These are phyloP conservation scores for Aspergillus terreus DNA, from an alignment of 2,329 filamentous ascomycete species.

Conservation along the genomic window DNA sequence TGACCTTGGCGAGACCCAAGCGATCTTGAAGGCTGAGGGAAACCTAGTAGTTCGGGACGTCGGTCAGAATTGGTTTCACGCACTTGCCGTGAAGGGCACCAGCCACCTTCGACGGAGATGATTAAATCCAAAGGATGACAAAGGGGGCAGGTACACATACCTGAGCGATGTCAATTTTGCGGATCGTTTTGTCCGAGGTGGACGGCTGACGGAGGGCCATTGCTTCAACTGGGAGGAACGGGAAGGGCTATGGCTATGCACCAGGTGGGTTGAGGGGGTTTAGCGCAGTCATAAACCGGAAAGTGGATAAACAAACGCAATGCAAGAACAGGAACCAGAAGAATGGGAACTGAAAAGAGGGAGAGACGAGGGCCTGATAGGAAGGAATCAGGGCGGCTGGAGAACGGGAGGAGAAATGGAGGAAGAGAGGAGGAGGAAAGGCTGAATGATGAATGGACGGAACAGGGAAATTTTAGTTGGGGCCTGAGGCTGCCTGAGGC, in stretches of 20 bases:
- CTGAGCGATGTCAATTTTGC: slow-evolving; percentile 41
- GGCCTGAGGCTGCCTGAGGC: too few relatives aligned
- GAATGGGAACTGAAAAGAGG: neutral
- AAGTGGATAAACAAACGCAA: neutral
- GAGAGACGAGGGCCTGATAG: neutral
- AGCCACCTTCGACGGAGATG: neutral
- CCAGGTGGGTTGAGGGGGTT: neutral
- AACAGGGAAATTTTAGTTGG: too few relatives aligned
- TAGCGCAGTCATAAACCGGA: neutral
- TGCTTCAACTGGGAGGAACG: slow-evolving; percentile 18
- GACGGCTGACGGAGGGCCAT: slow-evolving; percentile 31
- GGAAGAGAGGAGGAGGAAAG: too few relatives aligned
- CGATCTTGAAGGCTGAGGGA: slow-evolving; percentile 89
- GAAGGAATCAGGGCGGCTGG: too few relatives aligned
- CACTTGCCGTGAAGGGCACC: neutral
- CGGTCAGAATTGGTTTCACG: slow-evolving; percentile 16
- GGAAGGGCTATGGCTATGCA: slow-evolving; percentile 10
- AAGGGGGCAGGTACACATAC: slow-evolving; percentile 20
- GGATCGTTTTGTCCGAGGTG: slow-evolving; percentile 36
- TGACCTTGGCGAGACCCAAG: slow-evolving; percentile 92
- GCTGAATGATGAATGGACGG: too few relatives aligned
- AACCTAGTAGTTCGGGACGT: slow-evolving; percentile 58
- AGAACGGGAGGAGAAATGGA: too few relatives aligned
- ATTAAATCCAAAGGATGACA: neutral
- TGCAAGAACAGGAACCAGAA: neutral